Base-by-base conservation (phyloP, 441 rosid genomes). In the Brassica hybrid region DNA sequence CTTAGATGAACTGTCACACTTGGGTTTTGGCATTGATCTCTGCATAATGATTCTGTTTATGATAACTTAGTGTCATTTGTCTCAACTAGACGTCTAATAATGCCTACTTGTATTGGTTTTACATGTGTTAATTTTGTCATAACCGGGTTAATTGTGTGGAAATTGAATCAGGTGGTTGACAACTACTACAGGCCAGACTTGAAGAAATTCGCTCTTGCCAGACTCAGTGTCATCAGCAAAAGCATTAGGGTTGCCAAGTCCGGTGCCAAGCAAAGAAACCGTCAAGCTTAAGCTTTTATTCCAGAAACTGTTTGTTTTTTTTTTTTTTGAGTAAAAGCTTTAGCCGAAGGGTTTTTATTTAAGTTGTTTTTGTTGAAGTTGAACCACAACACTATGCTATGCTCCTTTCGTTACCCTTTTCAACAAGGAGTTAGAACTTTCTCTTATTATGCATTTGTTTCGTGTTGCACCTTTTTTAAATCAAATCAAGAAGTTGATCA, bases 171-270 rank as follows among this genome's bases (percentile, higher is more conserved):
- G 88, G 90, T 90, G 65, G 88, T 80, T 0, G 87, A 88, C 76
- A 88, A 90, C 77, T 76, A 85, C 84, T 87, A 86, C 85, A 77
- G 88, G 83, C 90, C 91, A 16, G 88, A 88, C 80, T 72, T 90
- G 80, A 88, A 84, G 87, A 85, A 83, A 56, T 88, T 85, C n/a
- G 89, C 94, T 36, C 91, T 88, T 67, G 88, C 91, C 64, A 83
- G 92, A 78, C 83, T 90, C 67, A 81, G 88, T 34, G 87, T 60
- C 2, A 88, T 85, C 66, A 80, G 84, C 82, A 85, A 84, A 71
- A 85, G 92, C 83, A 83, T 88, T 11, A 85, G 86, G 85, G 85
- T 88, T 54, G 65, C 92, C 12, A 88, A 87, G 79, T 90, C 88
- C 13, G 87, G 94, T 50, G 87, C 72, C 72, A 88, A 88, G 86